Evolutionary conservation across 2,329 filamentous ascomycete genomes (phyloP).

Genomic region (Colletotrichum sp.): DNA sequence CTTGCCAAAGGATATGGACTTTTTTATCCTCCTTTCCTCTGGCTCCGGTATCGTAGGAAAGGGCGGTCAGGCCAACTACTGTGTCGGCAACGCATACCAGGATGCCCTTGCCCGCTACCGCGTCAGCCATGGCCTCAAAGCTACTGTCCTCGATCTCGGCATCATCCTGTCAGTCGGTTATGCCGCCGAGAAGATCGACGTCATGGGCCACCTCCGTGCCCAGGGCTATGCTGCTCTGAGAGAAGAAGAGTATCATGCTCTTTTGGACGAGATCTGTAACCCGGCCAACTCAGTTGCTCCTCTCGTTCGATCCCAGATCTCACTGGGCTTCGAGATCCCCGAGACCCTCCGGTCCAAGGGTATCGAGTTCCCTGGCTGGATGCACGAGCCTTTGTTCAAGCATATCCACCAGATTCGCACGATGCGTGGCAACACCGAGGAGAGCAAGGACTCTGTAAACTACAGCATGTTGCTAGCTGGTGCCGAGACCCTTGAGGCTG

Average conservation of each 20-base stretch:
- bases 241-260: background rate
- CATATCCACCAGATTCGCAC: background rate
- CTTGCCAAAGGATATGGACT: conserved; percentile 34
- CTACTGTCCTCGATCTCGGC: conserved; percentile 56
- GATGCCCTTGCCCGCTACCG: conserved; percentile 46
- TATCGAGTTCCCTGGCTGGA: background rate
- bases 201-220: background rate
- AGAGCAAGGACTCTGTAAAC: background rate
- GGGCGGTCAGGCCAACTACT: conserved; percentile 46
- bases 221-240: background rate
- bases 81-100: conserved; percentile 46
- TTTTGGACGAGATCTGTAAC: background rate
- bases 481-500: conserved; percentile 9
- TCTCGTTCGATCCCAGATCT: background rate
- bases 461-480: background rate
- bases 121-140: conserved; percentile 40
- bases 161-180: conserved; percentile 51
- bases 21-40: conserved; percentile 39
- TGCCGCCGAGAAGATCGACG: background rate
- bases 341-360: background rate
- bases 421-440: background rate
- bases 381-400: background rate
- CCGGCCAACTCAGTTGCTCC: background rate
- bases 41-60: conserved; percentile 28
- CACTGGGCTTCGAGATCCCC: background rate